These are phyloP conservation scores for Onygena corvina DNA, from an alignment of 2,329 filamentous ascomycete genomes.

Conservation along the genomic window DNA sequence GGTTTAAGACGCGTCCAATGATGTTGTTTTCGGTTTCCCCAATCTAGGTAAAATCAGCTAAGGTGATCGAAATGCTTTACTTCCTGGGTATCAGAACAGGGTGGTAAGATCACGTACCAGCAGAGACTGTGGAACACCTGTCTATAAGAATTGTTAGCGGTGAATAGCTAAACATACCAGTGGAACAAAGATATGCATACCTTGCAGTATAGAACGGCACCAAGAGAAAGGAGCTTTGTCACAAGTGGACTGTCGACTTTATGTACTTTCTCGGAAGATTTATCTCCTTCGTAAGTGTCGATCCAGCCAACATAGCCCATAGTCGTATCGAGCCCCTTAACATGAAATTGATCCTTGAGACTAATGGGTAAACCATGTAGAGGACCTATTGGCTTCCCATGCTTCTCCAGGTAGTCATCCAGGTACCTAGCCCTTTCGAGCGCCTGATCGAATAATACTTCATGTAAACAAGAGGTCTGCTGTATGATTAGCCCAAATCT, in stretches of 20 bases:
- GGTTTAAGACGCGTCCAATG: slow-evolving; percentile 47
- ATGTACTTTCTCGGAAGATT: slow-evolving; percentile 39
- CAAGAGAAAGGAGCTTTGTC: slow-evolving; percentile 40
- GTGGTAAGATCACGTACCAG: slow-evolving; percentile 29
- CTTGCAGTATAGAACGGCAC: slow-evolving; percentile 45
- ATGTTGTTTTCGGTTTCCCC: slow-evolving; percentile 52
- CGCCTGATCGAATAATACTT: slow-evolving; percentile 21
- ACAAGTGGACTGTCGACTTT: slow-evolving; percentile 49
- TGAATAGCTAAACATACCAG: neutral
- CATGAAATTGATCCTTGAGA: slow-evolving; percentile 21
- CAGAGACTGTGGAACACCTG: slow-evolving; percentile 44
- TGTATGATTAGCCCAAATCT: neutral
- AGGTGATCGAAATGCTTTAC: too few relatives aligned
- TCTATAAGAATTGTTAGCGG: slow-evolving; percentile 34
- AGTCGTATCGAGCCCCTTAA: slow-evolving; percentile 14
- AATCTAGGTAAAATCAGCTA: slow-evolving; percentile 7
- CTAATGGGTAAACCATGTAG: slow-evolving; percentile 23
- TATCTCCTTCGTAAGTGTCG: slow-evolving; percentile 46
- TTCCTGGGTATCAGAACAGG: neutral
- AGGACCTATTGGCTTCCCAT: slow-evolving; percentile 26
- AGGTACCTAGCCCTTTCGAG: slow-evolving; percentile 19
- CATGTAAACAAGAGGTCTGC: slow-evolving; percentile 9
- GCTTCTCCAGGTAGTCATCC: slow-evolving; percentile 29
- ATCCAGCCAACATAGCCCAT: slow-evolving; percentile 25
- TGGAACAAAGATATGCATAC: slow-evolving; percentile 31